A percentile compares a stretch with the other conserved stretches of the same genome.
phyloP scores from a whole-genome alignment of 2,329 filamentous ascomycete species.

The Exophiala bonariae region DNA sequence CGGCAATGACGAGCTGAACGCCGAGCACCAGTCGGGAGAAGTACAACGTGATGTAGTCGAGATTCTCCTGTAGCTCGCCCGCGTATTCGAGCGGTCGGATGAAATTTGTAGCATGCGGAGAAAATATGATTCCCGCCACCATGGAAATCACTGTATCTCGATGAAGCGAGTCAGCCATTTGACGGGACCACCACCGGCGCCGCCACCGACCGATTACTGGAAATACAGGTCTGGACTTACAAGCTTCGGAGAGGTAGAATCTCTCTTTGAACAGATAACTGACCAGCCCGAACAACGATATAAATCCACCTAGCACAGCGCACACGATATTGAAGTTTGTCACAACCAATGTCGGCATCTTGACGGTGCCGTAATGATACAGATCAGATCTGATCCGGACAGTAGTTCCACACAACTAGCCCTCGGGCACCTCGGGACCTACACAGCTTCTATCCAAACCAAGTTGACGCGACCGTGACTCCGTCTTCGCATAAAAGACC shows the following conservation, averaged over 20 bases:
- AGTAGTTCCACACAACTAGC: too few species aligned
- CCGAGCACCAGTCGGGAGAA: slow-evolving; percentile 86
- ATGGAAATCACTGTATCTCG: slow-evolving; percentile 73
- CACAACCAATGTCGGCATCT: slow-evolving; percentile 63
- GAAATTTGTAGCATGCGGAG: slow-evolving; percentile 73
- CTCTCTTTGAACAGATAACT: slow-evolving; percentile 88
- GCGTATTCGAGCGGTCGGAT: slow-evolving; percentile 77
- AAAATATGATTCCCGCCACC: slow-evolving; percentile 74
- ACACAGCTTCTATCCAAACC: too few species aligned
- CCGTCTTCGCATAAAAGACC: too few species aligned
- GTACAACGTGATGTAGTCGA: slow-evolving; percentile 75
- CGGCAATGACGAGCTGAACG: slow-evolving; percentile 85
- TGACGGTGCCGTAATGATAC: too few species aligned
- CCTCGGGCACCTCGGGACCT: too few species aligned
- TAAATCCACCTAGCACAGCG: slow-evolving; percentile 79
- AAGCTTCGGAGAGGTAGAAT: slow-evolving; percentile 86
- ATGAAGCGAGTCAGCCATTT: too few species aligned
- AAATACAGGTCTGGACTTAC: slow-evolving; percentile 54
- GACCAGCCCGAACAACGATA: slow-evolving; percentile 85
- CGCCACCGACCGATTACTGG: too few species aligned
- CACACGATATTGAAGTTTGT: slow-evolving; percentile 84
- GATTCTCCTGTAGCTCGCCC: slow-evolving; percentile 52
- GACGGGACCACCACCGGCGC: too few species aligned
- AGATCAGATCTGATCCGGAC: too few species aligned
- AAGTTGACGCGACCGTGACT: too few species aligned